phyloP scores from a whole-genome alignment of 1,139 yeast species.

The Hansenula sp. region DNA sequence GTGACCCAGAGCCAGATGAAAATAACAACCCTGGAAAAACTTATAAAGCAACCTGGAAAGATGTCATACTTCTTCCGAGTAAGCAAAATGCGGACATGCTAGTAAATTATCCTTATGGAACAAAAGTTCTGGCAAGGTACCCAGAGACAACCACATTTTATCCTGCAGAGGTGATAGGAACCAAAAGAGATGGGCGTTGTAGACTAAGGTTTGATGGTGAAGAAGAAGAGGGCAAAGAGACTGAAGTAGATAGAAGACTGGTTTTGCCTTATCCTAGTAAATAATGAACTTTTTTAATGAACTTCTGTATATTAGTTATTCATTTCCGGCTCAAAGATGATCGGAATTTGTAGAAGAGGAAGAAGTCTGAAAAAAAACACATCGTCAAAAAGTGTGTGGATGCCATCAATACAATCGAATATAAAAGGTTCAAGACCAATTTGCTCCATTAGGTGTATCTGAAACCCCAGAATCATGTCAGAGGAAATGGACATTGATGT shows the following conservation, averaged over 20 bases:
- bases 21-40: constrained; percentile 84
- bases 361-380: not conserved
- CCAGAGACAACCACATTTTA: constrained; percentile 98
- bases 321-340: not conserved
- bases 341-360: not conserved
- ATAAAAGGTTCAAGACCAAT: too few species aligned
- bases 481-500: constrained; percentile 55
- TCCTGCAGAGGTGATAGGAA: constrained; percentile 86
- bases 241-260: constrained; percentile 81
- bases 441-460: too few species aligned
- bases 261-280: constrained; percentile 68
- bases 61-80: constrained; percentile 71
- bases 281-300: too few species aligned
- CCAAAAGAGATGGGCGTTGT: constrained; percentile 70
- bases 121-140: constrained; percentile 85
- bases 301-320: too few species aligned
- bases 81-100: constrained; percentile 36
- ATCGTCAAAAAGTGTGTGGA: too few species aligned
- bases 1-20: constrained; percentile 98
- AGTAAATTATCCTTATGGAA: constrained; percentile 64
- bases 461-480: constrained; percentile 27
- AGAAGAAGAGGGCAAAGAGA: constrained; percentile 93
- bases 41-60: constrained; percentile 78
- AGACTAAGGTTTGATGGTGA: constrained; percentile 91
- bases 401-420: too few species aligned